A percentile compares a stretch with the other conserved stretches of the same genome.
phyloP scores from a whole-genome alignment of 1,284 basidiomycete species.

The Trichosporon sp. region DNA sequence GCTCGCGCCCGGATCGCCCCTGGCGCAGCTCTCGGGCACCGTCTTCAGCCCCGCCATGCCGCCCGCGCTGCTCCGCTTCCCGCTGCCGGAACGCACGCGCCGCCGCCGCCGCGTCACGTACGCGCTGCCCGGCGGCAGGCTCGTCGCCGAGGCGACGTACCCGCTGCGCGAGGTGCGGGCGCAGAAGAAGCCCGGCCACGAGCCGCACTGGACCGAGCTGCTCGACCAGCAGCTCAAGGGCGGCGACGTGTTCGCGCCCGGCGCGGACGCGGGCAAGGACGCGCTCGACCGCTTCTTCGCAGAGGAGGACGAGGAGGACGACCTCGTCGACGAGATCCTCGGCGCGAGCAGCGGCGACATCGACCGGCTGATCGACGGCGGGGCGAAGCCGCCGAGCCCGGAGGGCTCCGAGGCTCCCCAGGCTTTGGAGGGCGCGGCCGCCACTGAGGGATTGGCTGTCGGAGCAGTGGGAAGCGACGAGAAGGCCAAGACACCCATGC shows the following conservation, averaged over 20 bases:
- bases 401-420: background rate
- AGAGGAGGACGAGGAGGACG: background rate
- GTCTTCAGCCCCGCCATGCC: conserved; percentile 20
- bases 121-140: background rate
- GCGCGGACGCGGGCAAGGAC: background rate
- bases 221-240: conserved; percentile 4
- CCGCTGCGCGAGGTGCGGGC: background rate
- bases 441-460: background rate
- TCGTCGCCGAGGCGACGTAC: conserved; percentile 13
- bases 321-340: background rate
- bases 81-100: background rate
- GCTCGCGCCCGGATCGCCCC: background rate
- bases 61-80: conserved; percentile 20
- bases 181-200: background rate
- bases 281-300: conserved; percentile 3
- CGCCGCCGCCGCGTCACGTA: conserved; percentile 20
- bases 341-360: conserved; percentile 13
- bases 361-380: conserved; percentile 8
- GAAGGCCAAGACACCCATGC: background rate
- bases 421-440: no score
- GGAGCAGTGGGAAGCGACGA: background rate
- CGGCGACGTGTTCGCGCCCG: conserved; percentile 2
- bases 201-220: conserved; percentile 13
- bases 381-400: background rate
- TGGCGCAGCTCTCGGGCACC: background rate